These are phyloP conservation scores for Carpinus viminea DNA, from an alignment of 306 rosid genomes.

Conservation along the genomic window DNA sequence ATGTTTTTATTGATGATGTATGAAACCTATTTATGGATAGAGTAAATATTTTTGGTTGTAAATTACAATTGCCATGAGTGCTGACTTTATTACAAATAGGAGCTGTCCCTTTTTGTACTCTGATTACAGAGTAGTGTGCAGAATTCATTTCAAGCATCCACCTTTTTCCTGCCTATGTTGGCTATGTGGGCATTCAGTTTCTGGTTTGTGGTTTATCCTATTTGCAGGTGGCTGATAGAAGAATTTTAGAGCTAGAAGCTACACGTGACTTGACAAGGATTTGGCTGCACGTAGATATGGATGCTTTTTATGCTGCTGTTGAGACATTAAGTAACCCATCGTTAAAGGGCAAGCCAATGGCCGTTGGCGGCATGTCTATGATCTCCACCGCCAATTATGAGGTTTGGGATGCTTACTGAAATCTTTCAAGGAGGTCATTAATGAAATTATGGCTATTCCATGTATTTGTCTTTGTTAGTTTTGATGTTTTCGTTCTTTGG, in stretches of 20 bases:
- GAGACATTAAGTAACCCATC: constrained; percentile 80
- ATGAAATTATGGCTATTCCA: neutral
- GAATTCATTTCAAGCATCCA: neutral
- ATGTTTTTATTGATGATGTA: too few species aligned
- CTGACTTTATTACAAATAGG: neutral
- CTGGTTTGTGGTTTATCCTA: constrained; percentile 9
- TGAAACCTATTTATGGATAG: neutral
- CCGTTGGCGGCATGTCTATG: constrained; percentile 92
- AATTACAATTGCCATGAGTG: neutral
- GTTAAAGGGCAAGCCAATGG: constrained; percentile 80
- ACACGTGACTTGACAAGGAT: constrained; percentile 74
- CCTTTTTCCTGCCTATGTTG: neutral
- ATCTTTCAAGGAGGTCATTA: neutral
- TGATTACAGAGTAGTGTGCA: neutral
- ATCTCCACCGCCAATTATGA: constrained; percentile 94
- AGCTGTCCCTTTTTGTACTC: neutral
- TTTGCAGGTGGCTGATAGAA: constrained; percentile 62
- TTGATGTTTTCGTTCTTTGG: neutral
- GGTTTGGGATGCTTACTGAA: constrained; percentile 42
- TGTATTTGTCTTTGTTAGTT: neutral
- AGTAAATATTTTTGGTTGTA: neutral
- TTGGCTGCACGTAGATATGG: constrained; percentile 99
- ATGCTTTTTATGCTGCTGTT: constrained; percentile 97
- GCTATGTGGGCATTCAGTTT: neutral
- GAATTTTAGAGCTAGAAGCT: constrained; percentile 72